Evolutionary conservation across 1,284 basidiomycete genomes (phyloP).

Genomic region (Cryptococcus wingfieldii): DNA sequence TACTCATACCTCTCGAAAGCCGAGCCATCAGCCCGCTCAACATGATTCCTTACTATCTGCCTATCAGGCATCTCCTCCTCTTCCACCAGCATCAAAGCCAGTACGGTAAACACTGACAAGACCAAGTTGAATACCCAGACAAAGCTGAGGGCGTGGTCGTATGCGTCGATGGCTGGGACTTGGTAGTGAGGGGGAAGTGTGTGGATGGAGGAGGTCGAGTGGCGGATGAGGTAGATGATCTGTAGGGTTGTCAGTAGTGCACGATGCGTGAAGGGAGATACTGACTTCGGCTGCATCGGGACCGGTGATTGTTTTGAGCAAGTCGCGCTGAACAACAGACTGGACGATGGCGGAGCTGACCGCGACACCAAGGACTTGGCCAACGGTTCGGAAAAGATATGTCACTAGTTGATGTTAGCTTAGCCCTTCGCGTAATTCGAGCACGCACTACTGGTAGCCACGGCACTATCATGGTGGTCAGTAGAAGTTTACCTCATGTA

Average conservation of each 20-base stretch:
- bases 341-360: slow-evolving; percentile 75
- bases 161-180: slow-evolving; percentile 71
- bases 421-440: background rate
- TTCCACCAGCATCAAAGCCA: slow-evolving; percentile 23
- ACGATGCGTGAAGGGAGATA: slow-evolving; percentile 1
- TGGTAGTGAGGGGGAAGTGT: slow-evolving; percentile 59
- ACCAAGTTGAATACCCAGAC: slow-evolving; percentile 76
- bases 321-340: slow-evolving; percentile 63
- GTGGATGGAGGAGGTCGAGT: slow-evolving; percentile 73
- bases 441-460: slow-evolving; percentile 76
- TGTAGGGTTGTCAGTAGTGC: slow-evolving; percentile 8
- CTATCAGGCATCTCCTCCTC: slow-evolving; percentile 32
- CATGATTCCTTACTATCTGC: background rate
- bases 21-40: background rate
- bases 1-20: background rate
- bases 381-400: slow-evolving; percentile 82
- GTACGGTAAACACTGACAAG: slow-evolving; percentile 25
- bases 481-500: background rate
- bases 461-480: slow-evolving; percentile 47
- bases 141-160: slow-evolving; percentile 71
- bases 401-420: slow-evolving; percentile 58
- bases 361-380: slow-evolving; percentile 86
- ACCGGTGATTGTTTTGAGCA: slow-evolving; percentile 65
- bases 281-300: slow-evolving; percentile 65
- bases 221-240: slow-evolving; percentile 59